These are phyloP conservation scores for Sphaerostilbella broomeana DNA, from an alignment of 2,329 filamentous ascomycete species.

Conservation along the genomic window DNA sequence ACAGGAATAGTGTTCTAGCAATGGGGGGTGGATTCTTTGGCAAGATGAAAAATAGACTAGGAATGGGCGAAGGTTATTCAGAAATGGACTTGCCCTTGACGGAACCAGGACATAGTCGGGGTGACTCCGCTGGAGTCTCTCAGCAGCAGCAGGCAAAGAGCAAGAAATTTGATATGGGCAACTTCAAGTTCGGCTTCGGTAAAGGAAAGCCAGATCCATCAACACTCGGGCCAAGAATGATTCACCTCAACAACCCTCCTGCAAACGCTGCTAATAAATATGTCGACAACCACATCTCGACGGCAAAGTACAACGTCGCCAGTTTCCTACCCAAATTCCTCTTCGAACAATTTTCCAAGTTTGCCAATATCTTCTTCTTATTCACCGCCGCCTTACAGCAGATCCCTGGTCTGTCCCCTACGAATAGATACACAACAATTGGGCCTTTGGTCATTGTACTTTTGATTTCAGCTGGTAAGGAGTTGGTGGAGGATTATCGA, in stretches of 20 bases:
- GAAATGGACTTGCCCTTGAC: conserved; percentile 98
- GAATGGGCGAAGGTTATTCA: conserved; percentile 82
- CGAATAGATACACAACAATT: conserved; percentile 93
- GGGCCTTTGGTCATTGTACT: conserved; percentile 87
- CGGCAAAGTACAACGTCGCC: conserved; percentile 90
- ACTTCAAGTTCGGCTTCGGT: conserved; percentile 91
- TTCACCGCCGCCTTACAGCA: conserved; percentile 94
- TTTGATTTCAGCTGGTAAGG: conserved; percentile 90
- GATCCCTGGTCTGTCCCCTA: conserved; percentile 90
- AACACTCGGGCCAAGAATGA: conserved; percentile 83
- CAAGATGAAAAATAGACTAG: conserved; percentile 81
- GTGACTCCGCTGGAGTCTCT: conserved; percentile 33
- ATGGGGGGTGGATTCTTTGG: conserved; percentile 84
- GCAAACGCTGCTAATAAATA: conserved; percentile 87
- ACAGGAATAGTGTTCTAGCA: conserved; percentile 82
- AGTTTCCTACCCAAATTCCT: conserved; percentile 96
- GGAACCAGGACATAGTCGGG: conserved; percentile 51
- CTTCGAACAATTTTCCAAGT: conserved; percentile 97
- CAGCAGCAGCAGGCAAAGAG: conserved; percentile 30
- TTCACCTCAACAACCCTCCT: conserved; percentile 92
- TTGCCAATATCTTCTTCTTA: conserved; percentile 98
- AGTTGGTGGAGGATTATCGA: conserved; percentile 88
- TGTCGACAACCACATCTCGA: conserved; percentile 94
- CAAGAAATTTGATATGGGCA: conserved; percentile 61
- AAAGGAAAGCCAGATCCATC: conserved; percentile 80